Conservation (phyloP, 306 rosid species). For the Hippophae gyantsensis region DNA sequence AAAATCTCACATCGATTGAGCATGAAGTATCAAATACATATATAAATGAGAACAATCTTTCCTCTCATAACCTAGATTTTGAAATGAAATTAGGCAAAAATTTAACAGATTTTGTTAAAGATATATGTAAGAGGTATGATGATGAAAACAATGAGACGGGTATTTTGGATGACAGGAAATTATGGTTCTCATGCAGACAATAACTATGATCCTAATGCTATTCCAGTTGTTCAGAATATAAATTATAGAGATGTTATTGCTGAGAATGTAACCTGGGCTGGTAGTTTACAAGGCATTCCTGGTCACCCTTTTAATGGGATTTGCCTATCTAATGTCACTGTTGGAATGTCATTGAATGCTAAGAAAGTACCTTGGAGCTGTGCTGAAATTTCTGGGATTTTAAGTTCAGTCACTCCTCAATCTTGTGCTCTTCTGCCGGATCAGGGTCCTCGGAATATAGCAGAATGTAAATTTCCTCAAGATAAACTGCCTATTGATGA, state of each 20-base stretch:
- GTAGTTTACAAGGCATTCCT: conserved; percentile 50
- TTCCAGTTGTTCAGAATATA: conserved; percentile 45
- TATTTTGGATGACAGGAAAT: conserved; percentile 66
- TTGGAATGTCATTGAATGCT: conserved; percentile 36
- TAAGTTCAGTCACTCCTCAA: conserved; percentile 44
- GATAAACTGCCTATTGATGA: conserved; percentile 38
- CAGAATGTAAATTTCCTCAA: conserved; percentile 45
- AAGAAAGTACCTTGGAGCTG: conserved; percentile 62
- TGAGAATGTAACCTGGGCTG: conserved; percentile 60
- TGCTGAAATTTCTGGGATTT: conserved; percentile 50
- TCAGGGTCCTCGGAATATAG: conserved; percentile 29
- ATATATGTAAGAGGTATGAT: conserved; percentile 54
- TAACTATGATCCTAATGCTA: conserved; percentile 50
- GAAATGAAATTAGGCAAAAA: too few relatives aligned
- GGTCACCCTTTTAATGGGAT: conserved; percentile 55
- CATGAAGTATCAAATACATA: too few relatives aligned
- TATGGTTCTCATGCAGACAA: conserved; percentile 68
- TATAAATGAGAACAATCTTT: too few relatives aligned
- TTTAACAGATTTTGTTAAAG: conserved; percentile 57
- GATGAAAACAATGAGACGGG: conserved; percentile 71
- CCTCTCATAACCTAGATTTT: too few relatives aligned
- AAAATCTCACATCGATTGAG: too few relatives aligned
- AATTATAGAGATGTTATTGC: conserved; percentile 55
- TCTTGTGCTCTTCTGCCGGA: conserved; percentile 48
- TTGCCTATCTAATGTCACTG: conserved; percentile 65